phyloP scores from a whole-genome alignment of 371 early-diverging fungal genomes.

The Mortierella sp. region DNA sequence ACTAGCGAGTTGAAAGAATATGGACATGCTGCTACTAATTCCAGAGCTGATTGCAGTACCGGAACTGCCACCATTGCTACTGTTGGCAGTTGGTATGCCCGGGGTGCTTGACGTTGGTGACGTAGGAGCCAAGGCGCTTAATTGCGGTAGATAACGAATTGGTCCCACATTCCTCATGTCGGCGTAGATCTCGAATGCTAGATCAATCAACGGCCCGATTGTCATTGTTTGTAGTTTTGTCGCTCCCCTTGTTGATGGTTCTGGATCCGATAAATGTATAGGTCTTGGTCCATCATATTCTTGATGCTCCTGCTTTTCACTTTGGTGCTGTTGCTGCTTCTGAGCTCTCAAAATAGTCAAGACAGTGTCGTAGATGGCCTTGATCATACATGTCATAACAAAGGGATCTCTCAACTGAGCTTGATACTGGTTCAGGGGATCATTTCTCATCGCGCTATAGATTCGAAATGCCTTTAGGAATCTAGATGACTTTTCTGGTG shows the following conservation, averaged over 20 bases:
- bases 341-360: conserved; percentile 12
- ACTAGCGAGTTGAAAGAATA: conserved; percentile 21
- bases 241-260: neutral
- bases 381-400: conserved; percentile 47
- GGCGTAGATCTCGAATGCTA: conserved; percentile 48
- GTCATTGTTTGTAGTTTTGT: conserved; percentile 9
- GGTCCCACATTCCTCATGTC: conserved; percentile 45
- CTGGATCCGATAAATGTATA: neutral
- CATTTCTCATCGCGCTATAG: conserved; percentile 37
- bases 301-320: conserved; percentile 8
- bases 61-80: neutral
- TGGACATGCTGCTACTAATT: conserved; percentile 17
- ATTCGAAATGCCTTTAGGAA: conserved; percentile 35
- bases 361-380: conserved; percentile 39
- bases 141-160: conserved; percentile 27
- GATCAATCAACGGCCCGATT: conserved; percentile 36
- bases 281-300: neutral
- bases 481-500: conserved; percentile 39
- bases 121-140: conserved; percentile 8
- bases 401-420: conserved; percentile 40
- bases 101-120: neutral
- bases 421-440: conserved; percentile 26
- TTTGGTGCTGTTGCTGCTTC: conserved; percentile 3
- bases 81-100: neutral
- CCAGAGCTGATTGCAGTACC: neutral